Evolutionary conservation across 768 basidiomycete species (phyloP).

Genomic region (Mycena albidolilacea): DNA sequence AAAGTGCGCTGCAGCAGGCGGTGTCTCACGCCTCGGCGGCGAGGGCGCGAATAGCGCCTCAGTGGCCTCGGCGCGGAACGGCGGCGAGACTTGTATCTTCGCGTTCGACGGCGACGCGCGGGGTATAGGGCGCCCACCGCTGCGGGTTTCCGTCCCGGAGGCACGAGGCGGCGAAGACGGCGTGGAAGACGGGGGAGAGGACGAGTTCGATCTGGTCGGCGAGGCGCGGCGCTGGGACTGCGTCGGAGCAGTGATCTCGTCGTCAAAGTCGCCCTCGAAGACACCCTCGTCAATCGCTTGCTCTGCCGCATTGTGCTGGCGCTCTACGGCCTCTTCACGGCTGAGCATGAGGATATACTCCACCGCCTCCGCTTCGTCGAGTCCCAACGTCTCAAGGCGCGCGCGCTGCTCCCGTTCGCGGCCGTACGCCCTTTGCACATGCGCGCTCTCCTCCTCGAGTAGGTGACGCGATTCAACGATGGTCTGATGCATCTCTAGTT

Average conservation of each 20-base stretch:
- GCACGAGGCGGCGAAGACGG: constrained; percentile 43
- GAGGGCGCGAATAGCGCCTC: constrained; percentile 61
- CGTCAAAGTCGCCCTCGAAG: constrained; percentile 71
- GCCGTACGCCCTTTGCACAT: constrained; percentile 54
- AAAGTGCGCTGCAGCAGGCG: constrained; percentile 48
- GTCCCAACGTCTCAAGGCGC: constrained; percentile 73
- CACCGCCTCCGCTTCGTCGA: constrained; percentile 81
- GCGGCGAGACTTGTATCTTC: constrained; percentile 72
- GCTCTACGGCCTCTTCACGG: constrained; percentile 73
- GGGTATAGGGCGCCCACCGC: constrained; percentile 46
- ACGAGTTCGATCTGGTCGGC: constrained; percentile 23
- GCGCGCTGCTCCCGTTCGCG: constrained; percentile 72
- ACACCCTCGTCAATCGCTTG: constrained; percentile 65
- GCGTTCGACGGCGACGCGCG: constrained; percentile 57
- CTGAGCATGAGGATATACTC: constrained; percentile 90
- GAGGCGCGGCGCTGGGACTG: constrained; percentile 11
- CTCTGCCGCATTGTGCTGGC: constrained; percentile 38
- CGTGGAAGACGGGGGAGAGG: constrained; percentile 44
- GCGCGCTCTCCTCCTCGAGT: constrained; percentile 65
- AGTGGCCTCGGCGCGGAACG: constrained; percentile 64
- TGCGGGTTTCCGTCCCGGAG: constrained; percentile 31
- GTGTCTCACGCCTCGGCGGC: constrained; percentile 41
- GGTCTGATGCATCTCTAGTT: constrained; percentile 73
- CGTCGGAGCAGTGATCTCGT: constrained; percentile 33
- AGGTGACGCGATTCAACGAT: constrained; percentile 72